Percentiles rank a stretch among this genome's conserved stretches.
Conservation (phyloP, 768 basidiomycete species). For the Lactarius tabidus region DNA sequence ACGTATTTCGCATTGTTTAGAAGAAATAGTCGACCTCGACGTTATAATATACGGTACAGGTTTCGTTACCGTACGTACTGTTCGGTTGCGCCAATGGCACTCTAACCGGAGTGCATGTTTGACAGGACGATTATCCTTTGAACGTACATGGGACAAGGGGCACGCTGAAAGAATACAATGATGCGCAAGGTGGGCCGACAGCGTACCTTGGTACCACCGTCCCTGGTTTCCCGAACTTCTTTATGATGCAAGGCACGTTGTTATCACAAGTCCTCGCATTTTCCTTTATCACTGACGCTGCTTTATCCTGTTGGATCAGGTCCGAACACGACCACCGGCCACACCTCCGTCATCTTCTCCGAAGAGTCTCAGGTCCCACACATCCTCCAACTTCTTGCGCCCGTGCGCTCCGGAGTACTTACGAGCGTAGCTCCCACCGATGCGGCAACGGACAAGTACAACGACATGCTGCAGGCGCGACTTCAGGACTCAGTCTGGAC, state of each 20-base stretch:
- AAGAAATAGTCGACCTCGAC: slow-evolving; percentile 46
- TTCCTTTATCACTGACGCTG: too few species aligned
- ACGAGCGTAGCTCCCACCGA: slow-evolving; percentile 4
- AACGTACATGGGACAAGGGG: slow-evolving; percentile 28
- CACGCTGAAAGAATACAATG: slow-evolving; percentile 43
- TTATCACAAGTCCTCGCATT: too few species aligned
- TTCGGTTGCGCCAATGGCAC: slow-evolving; percentile 2
- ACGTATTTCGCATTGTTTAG: slow-evolving; percentile 22
- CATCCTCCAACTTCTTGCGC: slow-evolving; percentile 13
- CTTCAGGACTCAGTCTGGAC: slow-evolving; percentile 14
- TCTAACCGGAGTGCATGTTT: neutral
- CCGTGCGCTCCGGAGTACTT: slow-evolving; percentile 9
- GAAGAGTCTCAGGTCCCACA: slow-evolving; percentile 28
- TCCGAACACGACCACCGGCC: slow-evolving; percentile 33
- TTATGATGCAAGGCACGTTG: neutral
- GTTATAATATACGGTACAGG: slow-evolving; percentile 57
- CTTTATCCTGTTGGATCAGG: too few species aligned
- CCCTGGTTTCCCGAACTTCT: slow-evolving; percentile 24
- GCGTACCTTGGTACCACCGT: slow-evolving; percentile 45
- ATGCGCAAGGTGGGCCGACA: slow-evolving; percentile 45
- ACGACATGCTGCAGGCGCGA: slow-evolving; percentile 12
- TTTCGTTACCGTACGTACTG: slow-evolving; percentile 40
- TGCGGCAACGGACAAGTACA: slow-evolving; percentile 19
- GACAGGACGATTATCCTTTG: slow-evolving; percentile 16
- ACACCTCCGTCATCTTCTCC: slow-evolving; percentile 52